Evolutionary conservation across 164 flowering plant species (phyloP).

Genomic region (Platanus orientalis): DNA sequence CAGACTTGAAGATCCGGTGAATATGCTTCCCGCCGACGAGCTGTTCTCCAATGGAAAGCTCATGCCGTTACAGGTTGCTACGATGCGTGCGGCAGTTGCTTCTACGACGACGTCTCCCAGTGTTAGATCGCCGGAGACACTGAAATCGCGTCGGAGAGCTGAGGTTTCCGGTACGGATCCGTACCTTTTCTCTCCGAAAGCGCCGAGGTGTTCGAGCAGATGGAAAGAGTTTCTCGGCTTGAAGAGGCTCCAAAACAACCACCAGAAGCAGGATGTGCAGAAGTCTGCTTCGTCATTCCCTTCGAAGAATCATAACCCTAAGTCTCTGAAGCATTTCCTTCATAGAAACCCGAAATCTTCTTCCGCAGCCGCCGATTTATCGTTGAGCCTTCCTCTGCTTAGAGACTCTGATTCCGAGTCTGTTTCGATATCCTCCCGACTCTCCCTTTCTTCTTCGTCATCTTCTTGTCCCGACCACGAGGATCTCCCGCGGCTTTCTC

Average conservation of each 20-base stretch:
- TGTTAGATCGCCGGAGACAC: conserved; percentile 29
- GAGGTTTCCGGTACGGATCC: conserved; percentile 39
- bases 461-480: conserved; percentile 67
- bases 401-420: conserved; percentile 60
- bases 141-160: conserved; percentile 25
- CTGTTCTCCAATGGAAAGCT: conserved; percentile 84
- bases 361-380: conserved; percentile 30
- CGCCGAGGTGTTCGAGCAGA: conserved; percentile 79
- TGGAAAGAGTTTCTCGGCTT: conserved; percentile 85
- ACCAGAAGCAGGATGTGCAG: conserved; percentile 23
- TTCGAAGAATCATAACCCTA: conserved; percentile 15
- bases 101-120: neutral
- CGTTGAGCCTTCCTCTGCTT: conserved; percentile 56
- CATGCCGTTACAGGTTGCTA: conserved; percentile 51
- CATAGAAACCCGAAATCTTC: conserved; percentile 50
- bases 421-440: conserved; percentile 52
- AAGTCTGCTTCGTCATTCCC: conserved; percentile 22
- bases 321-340: conserved; percentile 52
- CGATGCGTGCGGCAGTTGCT: conserved; percentile 7
- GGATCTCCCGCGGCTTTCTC: conserved; percentile 66
- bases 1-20: conserved; percentile 66
- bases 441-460: conserved; percentile 65
- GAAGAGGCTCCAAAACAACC: conserved; percentile 41
- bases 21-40: conserved; percentile 86
- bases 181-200: conserved; percentile 72